Percentiles rank a stretch among this genome's conserved stretches.
phyloP scores from a whole-genome alignment of 192 early-diverging fungal species.

The Gonapodya sp. region DNA sequence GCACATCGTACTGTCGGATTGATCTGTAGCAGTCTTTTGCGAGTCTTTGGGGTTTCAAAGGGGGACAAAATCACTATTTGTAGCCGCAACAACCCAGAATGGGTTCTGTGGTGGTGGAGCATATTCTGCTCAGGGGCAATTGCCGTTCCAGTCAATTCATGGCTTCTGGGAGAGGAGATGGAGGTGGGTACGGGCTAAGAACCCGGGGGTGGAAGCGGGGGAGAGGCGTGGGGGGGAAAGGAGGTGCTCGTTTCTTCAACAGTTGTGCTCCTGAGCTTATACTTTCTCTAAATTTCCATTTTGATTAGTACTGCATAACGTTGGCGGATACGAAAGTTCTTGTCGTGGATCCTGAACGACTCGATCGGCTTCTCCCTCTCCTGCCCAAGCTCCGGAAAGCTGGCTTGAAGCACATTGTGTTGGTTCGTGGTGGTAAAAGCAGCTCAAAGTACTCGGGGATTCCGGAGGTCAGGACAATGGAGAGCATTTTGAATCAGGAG shows the following conservation, averaged over 20 bases:
- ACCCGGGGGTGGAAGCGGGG: too few species aligned
- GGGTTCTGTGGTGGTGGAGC: conserved; percentile 3
- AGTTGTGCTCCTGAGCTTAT: too few species aligned
- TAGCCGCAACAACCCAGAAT: conserved; percentile 4
- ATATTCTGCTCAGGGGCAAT: not conserved
- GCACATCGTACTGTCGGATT: not conserved
- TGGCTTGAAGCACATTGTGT: not conserved
- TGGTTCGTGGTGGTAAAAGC: not conserved
- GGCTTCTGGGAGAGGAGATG: conserved; percentile 5
- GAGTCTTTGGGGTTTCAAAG: not conserved
- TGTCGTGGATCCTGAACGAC: not conserved
- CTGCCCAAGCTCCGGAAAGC: not conserved
- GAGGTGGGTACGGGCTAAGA: too few species aligned
- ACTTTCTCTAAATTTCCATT: too few species aligned
- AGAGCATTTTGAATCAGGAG: not conserved
- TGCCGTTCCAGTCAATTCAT: not conserved
- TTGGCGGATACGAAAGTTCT: conserved; percentile 1
- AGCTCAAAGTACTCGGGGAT: not conserved
- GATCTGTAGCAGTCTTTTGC: not conserved
- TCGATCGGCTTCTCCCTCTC: not conserved
- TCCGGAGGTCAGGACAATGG: not conserved
- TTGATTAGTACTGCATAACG: conserved; percentile 11
- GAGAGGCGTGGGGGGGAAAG: too few species aligned
- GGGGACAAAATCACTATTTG: conserved; percentile 8
- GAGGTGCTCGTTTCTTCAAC: too few species aligned